Base-by-base conservation (phyloP, 768 basidiomycete genomes). In the Serendipita sp. region DNA sequence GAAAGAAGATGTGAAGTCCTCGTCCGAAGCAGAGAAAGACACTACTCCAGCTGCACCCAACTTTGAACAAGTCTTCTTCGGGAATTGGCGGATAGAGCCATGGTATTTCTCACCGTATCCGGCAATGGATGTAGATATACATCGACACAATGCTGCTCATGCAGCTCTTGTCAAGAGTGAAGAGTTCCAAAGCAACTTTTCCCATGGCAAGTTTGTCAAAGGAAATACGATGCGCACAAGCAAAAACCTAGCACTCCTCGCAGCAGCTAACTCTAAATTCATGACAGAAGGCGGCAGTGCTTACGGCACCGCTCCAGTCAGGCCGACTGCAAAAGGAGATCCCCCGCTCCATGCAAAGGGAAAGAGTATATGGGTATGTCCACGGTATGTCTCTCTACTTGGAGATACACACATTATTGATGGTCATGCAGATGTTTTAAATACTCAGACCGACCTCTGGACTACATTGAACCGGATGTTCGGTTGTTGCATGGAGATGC, bases 361-460 rank as follows among this genome's bases (percentile, higher is more conserved):
- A 3, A 53, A 48, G 13, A 67, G 66, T 23, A 73, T 94, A 18
- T 93, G 85, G 82, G 90, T 94, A 3, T 95, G 92, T 71, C 87
- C 93, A 68, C 81, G 83, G 66, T 31, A 37, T 11, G 55, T 60
- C 29, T 37, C n/a, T 27, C 4, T 8, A 11, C 34, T 36, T 37
- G 16, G n/a, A 18, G 48, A 50, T 50, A 5, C 29, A 50, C 48
- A n/a, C 29, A n/a, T 8, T 40, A 18, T 31, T 50, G n/a, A 50
- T n/a, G 48, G n/a, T n/a, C 29, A 50, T 18, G n/a, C n/a, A 50
- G 48, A n/a, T 99, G 95, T 75, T 96, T 97, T 84, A 98, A 96
- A 75, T 99, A 99, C 71, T 50, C 48, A 8, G 48, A 50, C 48
- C 48, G 48, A 50, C 48, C 48, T 18, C n/a, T 50, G 48, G n/a